These are phyloP conservation scores for Nelumbo lutea DNA, from an alignment of 164 flowering plant species.

Conservation along the genomic window DNA sequence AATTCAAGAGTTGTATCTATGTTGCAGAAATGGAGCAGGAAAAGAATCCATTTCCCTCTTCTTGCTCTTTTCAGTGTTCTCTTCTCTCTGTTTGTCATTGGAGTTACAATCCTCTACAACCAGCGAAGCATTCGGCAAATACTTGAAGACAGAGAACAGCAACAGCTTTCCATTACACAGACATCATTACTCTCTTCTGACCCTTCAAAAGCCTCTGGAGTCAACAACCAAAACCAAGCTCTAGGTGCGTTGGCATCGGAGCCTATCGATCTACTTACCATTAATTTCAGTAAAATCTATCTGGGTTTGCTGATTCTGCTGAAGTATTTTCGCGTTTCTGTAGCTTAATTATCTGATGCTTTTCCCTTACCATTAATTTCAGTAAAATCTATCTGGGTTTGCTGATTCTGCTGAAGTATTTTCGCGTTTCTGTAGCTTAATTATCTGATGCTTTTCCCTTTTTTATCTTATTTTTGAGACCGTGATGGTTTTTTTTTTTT, in stretches of 20 bases:
- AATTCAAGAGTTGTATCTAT: not conserved
- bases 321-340: not conserved
- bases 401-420: not conserved
- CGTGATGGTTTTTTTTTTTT: not conserved
- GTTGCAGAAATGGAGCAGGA: conserved; percentile 48
- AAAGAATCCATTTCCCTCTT: conserved; percentile 38
- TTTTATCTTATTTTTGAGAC: not conserved
- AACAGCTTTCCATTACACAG: conserved; percentile 16
- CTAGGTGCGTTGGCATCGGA: conserved; percentile 19
- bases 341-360: not conserved
- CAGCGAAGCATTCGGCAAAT: conserved; percentile 43
- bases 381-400: not conserved
- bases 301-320: not conserved
- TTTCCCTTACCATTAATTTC: not conserved
- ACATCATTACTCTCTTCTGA: conserved; percentile 16
- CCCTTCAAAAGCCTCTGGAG: conserved; percentile 5
- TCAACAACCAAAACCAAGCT: conserved; percentile 9
- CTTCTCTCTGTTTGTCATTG: conserved; percentile 15
- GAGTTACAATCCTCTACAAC: conserved; percentile 39
- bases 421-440: not conserved
- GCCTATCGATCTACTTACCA: not conserved
- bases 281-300: not conserved
- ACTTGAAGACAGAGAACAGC: conserved; percentile 26
- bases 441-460: not conserved
- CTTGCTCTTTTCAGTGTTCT: conserved; percentile 31